These are phyloP conservation scores for Xylaria flabelliformis DNA, from an alignment of 495 filamentous ascomycete genomes.

Conservation along the genomic window DNA sequence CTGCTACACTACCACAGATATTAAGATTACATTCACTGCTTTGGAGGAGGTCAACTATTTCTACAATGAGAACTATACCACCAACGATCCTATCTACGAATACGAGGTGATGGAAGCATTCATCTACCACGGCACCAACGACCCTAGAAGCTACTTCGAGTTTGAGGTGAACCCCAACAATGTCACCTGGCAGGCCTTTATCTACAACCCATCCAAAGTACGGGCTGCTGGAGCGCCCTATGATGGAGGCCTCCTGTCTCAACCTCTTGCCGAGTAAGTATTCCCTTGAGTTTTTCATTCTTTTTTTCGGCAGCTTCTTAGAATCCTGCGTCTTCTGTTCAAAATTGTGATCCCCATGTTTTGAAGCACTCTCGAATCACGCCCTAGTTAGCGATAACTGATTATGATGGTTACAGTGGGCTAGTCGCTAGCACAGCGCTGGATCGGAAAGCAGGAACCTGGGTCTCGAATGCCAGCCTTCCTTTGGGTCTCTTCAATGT, in stretches of 20 bases:
- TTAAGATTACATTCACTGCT: conserved; percentile 41
- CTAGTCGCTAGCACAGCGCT: conserved; percentile 38
- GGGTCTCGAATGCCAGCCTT: conserved; percentile 36
- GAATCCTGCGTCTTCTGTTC: too few species aligned
- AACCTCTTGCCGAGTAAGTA: conserved; percentile 34
- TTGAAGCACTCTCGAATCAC: background rate
- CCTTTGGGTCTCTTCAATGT: conserved; percentile 46
- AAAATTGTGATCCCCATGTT: background rate
- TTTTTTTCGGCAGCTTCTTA: background rate
- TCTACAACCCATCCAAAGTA: conserved; percentile 45
- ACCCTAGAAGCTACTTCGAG: conserved; percentile 44
- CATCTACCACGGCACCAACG: conserved; percentile 41
- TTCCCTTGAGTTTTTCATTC: background rate
- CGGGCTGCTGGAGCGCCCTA: conserved; percentile 35
- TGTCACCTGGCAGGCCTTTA: conserved; percentile 46
- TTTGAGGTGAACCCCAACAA: conserved; percentile 47
- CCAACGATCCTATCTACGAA: conserved; percentile 42
- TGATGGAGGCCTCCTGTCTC: conserved; percentile 33
- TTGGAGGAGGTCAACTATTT: conserved; percentile 42
- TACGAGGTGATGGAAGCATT: conserved; percentile 48
- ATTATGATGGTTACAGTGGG: conserved; percentile 20
- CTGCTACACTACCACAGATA: conserved; percentile 41
- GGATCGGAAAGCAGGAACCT: conserved; percentile 35
- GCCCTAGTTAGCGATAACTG: background rate
- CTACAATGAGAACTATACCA: conserved; percentile 41